Evolutionary conservation across 208 protist genomes (phyloP), one percentile per base, ranked within the genome.

Genomic region (Eutreptiella sp.): DNA sequence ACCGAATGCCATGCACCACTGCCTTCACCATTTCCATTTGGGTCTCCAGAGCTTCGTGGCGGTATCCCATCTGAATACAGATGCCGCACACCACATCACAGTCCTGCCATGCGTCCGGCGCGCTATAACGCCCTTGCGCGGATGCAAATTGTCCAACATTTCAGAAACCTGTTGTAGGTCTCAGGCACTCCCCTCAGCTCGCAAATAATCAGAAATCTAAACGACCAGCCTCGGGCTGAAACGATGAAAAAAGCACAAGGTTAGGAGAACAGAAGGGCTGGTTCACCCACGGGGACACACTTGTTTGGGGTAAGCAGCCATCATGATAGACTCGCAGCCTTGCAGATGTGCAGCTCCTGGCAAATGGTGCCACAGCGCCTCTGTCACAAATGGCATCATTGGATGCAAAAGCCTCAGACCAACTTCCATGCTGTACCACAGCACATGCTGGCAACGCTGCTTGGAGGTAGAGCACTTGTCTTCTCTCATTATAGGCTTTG

Each of bases 301-400:
- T 57, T 14, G 14, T 31, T 70, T 53, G 14, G 88, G 87, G 65
- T 93, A 94, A 39, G 75, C 66, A 0, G 81, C 76, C 14, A 93
- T 70, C 85, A 94, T 93, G 66, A 94, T 93, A 7, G 72, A 77
- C 35, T 89, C 62, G 38, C 11, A 57, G 28, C 50, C 71, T 1
- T 38, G 63, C 77, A 74, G 97, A 45, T 59, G 85, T 53, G 39
- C 63, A 67, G 80, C 85, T 70, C 89, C 75, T 7, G 89, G 89
- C 53, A 94, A 72, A 38, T 77, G 83, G 73, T 99, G 95, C 88
- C 94, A 99, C 0, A 99, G 66, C 70, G 99, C 96, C 83, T 99
- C 98, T 21, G 96, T 97, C 31, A 99, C 62, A 68, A 96, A 99
- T 24, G 98, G 98, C 96, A 99, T 99, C 76, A 99, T 95, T 32